Evolutionary conservation across 208 protist genomes (phyloP).

Genomic region (Wallacemonas sp.): DNA sequence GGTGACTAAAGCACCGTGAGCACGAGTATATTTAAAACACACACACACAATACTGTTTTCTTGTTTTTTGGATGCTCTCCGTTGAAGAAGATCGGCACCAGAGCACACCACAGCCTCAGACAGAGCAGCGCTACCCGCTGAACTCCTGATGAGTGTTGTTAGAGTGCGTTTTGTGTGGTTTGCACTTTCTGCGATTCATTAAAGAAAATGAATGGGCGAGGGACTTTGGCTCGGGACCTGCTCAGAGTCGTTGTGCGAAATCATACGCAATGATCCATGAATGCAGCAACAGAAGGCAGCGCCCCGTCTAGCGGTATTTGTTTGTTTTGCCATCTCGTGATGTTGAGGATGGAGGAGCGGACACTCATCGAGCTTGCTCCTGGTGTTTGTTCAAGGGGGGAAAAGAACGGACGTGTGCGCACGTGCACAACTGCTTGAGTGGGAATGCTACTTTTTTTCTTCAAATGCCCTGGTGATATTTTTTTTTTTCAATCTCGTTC

Average conservation of each 20-base stretch:
- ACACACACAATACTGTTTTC: neutral
- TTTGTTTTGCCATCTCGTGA: neutral
- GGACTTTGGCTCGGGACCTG: conserved; percentile 9
- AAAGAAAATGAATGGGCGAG: conserved; percentile 6
- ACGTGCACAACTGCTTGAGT: neutral
- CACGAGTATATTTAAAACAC: conserved; percentile 6
- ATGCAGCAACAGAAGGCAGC: neutral
- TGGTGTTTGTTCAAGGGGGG: neutral
- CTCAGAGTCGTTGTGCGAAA: neutral
- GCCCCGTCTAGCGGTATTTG: conserved; percentile 6
- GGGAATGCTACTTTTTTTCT: conserved; percentile 8
- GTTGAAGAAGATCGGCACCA: neutral
- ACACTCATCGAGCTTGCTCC: neutral
- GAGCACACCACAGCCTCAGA: conserved; percentile 1
- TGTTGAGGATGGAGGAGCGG: neutral
- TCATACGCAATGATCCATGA: neutral
- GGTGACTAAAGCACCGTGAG: neutral
- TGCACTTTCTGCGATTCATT: conserved; percentile 4
- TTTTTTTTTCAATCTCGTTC: conserved; percentile 14
- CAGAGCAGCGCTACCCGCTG: neutral
- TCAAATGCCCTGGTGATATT: neutral
- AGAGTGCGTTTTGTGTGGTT: neutral
- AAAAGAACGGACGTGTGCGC: conserved; percentile 2
- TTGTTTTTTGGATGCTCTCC: conserved; percentile 3
- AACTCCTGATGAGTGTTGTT: conserved; percentile 4